These are phyloP conservation scores for Erythrophleum ivorense DNA, from an alignment of 331 rosid species.

Conservation along the genomic window DNA sequence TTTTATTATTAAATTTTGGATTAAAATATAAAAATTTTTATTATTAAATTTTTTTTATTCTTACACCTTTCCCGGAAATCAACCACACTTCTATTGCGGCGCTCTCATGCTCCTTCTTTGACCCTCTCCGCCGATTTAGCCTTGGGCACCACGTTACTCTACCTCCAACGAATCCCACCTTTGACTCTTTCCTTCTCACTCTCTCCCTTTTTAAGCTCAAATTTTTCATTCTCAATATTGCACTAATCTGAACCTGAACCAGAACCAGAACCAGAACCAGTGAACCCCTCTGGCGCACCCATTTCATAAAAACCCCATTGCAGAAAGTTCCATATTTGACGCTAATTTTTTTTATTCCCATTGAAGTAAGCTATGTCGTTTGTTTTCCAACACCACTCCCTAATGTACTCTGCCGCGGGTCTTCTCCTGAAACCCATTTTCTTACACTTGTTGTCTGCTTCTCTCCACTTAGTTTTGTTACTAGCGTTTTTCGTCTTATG, in stretches of 20 bases:
- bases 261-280: not conserved
- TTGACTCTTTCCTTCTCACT: constrained; percentile 11
- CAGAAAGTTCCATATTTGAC: not conserved
- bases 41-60: no score
- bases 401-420: not conserved
- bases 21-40: no score
- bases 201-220: constrained; percentile 22
- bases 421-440: constrained; percentile 59
- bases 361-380: constrained; percentile 12
- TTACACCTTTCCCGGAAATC: no score
- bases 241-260: not conserved
- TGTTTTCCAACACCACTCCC: not conserved
- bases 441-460: constrained; percentile 59
- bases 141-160: constrained; percentile 45
- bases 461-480: constrained; percentile 56
- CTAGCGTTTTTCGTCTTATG: constrained; percentile 48
- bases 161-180: constrained; percentile 13
- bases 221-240: not conserved
- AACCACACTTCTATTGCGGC: not conserved
- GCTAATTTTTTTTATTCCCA: not conserved
- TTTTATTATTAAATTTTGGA: no score
- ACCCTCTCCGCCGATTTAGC: not conserved
- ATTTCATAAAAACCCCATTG: not conserved
- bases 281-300: not conserved
- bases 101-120: not conserved